These are phyloP conservation scores for Podospora pseudoanserina DNA, from an alignment of 495 filamentous ascomycete species.

Conservation along the genomic window DNA sequence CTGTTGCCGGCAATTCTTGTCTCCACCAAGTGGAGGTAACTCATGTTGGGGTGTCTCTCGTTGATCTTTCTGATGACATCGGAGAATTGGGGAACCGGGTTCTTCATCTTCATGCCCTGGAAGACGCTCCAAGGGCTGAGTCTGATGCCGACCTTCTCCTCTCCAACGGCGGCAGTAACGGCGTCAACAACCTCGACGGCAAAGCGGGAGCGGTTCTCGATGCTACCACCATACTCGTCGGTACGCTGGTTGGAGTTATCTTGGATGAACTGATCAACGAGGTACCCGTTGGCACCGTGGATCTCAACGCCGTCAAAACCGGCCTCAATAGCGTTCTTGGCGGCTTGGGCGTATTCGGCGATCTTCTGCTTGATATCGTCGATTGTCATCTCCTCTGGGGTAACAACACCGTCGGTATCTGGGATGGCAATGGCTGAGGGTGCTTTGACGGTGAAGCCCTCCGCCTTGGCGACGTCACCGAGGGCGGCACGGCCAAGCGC, in stretches of 20 bases:
- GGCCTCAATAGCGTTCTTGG: constrained; percentile 60
- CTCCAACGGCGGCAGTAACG: constrained; percentile 61
- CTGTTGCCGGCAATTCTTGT: constrained; percentile 44
- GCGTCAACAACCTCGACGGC: constrained; percentile 61
- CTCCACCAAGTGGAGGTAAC: constrained; percentile 65
- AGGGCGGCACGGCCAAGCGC: constrained; percentile 58
- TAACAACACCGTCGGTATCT: constrained; percentile 24
- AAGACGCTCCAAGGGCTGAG: constrained; percentile 62
- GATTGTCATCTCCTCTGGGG: constrained; percentile 49
- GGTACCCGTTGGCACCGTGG: constrained; percentile 70
- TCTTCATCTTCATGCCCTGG: constrained; percentile 65
- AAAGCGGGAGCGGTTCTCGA: constrained; percentile 67
- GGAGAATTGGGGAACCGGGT: constrained; percentile 60
- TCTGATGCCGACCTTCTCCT: constrained; percentile 58
- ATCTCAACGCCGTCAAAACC: constrained; percentile 79
- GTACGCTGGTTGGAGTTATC: constrained; percentile 59
- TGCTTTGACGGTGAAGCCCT: constrained; percentile 43
- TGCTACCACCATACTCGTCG: constrained; percentile 66
- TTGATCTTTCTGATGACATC: constrained; percentile 53
- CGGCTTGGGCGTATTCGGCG: constrained; percentile 55
- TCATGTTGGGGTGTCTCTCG: constrained; percentile 48
- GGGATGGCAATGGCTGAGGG: constrained; percentile 46
- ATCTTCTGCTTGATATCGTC: constrained; percentile 58
- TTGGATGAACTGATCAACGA: constrained; percentile 72
- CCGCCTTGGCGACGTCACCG: constrained; percentile 36